Percentiles rank a stretch among this genome's conserved stretches.
Evolutionary conservation across 2,329 filamentous ascomycete species (phyloP).

Genomic region (Colletotrichum theobromicola): DNA sequence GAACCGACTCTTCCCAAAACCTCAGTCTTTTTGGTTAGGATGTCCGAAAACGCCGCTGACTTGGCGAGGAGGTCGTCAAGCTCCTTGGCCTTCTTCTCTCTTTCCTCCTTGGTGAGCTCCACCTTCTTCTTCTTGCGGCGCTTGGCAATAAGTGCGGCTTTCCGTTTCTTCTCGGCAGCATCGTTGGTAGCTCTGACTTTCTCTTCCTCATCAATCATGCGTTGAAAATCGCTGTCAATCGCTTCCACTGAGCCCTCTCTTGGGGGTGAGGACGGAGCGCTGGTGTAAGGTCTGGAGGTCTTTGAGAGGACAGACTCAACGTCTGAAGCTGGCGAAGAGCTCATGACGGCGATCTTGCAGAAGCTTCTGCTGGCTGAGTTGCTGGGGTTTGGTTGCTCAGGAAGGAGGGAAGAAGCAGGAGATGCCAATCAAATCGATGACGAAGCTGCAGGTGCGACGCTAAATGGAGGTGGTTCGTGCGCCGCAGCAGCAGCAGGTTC

Average conservation of each 20-base stretch:
- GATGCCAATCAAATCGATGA: constrained; percentile 5
- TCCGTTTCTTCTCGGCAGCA: constrained; percentile 53
- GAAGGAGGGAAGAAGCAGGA: neutral
- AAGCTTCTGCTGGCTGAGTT: fast-evolving
- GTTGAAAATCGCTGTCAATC: constrained; percentile 25
- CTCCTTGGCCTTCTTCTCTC: constrained; percentile 63
- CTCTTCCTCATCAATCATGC: constrained; percentile 40
- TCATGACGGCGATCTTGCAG: constrained; percentile 25
- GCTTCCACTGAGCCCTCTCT: constrained; percentile 24
- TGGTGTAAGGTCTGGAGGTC: constrained; percentile 34
- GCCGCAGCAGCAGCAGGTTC: neutral
- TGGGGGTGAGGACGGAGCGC: constrained; percentile 43
- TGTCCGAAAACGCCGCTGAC: constrained; percentile 65
- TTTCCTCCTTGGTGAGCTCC: constrained; percentile 54
- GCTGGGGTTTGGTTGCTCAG: neutral
- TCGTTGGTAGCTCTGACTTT: constrained; percentile 41
- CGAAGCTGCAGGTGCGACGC: neutral
- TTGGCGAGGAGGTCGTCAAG: constrained; percentile 64
- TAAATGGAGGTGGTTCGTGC: neutral
- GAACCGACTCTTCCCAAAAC: constrained; percentile 67
- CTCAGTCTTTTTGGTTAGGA: constrained; percentile 67
- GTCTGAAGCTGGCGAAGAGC: constrained; percentile 33
- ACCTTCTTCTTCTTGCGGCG: constrained; percentile 51
- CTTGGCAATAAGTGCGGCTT: constrained; percentile 43
- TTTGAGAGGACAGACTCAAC: constrained; percentile 33